These are phyloP conservation scores for Rhodotorula toruloides DNA, from an alignment of 768 basidiomycete species.

Conservation along the genomic window DNA sequence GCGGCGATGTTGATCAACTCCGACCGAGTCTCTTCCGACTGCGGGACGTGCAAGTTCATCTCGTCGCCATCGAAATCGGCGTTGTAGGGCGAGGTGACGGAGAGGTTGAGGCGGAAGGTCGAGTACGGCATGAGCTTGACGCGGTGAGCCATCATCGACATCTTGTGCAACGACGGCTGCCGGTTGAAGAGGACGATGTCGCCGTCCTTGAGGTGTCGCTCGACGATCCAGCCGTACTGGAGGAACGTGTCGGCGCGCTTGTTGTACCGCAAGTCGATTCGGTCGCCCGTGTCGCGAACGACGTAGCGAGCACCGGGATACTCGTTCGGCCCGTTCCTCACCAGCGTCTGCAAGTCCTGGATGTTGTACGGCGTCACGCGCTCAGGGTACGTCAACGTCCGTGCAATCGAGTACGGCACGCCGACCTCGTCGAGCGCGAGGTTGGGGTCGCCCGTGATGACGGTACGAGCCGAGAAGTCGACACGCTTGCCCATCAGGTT, in stretches of 20 bases:
- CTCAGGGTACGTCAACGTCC: conserved; percentile 96
- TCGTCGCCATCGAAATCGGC: conserved; percentile 99
- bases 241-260: conserved; percentile 90
- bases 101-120: conserved; percentile 95
- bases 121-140: conserved; percentile 97
- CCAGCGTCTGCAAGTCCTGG: conserved; percentile 83
- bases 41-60: conserved; percentile 99
- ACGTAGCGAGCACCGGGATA: conserved; percentile 97
- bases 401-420: conserved; percentile 88
- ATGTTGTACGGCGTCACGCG: conserved; percentile 98
- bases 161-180: conserved; percentile 96
- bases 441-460: conserved; percentile 98
- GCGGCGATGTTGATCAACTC: conserved; percentile 97
- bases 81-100: conserved; percentile 90
- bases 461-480: conserved; percentile 97
- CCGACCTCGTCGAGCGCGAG: conserved; percentile 93
- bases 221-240: conserved; percentile 98
- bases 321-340: conserved; percentile 85
- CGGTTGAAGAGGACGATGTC: conserved; percentile 98
- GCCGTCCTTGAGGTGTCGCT: conserved; percentile 94
- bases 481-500: conserved; percentile 99
- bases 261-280: conserved; percentile 93
- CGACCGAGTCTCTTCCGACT: conserved; percentile 95
- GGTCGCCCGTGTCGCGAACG: conserved; percentile 92
- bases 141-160: conserved; percentile 99